Evolutionary conservation across 2,329 filamentous ascomycete genomes (phyloP), one percentile per base, ranked within the genome.

Genomic region (Trematosphaeria pertusa): DNA sequence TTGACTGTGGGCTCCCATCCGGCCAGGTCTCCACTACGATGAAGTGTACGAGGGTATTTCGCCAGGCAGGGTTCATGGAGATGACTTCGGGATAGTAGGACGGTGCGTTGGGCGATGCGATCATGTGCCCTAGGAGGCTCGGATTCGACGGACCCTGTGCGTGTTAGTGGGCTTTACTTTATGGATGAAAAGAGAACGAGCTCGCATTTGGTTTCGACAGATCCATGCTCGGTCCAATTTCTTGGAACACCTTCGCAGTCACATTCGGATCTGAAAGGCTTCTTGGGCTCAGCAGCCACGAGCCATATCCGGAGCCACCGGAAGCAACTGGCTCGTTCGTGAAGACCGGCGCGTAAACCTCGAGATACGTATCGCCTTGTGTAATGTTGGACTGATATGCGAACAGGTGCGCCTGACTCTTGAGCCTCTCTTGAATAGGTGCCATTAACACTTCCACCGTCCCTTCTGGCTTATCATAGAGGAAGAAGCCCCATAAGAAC

Each of bases 1-100:
- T 6, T 0, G 42, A 14, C 1, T 38, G 52, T 2, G 46, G 24
- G 4, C 47, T 41, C 3, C 49, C 46, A 8, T 62, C 59, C 1
- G n/a, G 40, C 46, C 56, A 65, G 1, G 30, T 22, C 17, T 54
- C 24, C 1, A 49, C 50, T 4, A 57, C 48, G 3, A 67, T 48
- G 18, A 67, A 30, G 20, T 62, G 56, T 2, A 43, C 37, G 14
- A 67, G 50, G 0, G 62, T 56, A 7, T 57, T 43, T 14, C 63
- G 58, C 65, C 63, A 69, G 4, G 58, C 59, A 2, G 64, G 54
- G 11, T 57, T 58, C 22, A 65, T 49, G 34, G 50, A 54, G 10
- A 54, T 54, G 6, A 37, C 26, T 7, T 33, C 12, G 3, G 56
- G 56, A 36, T 48, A 59, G 39, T 62, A 64, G 4, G 46, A 34